Evolutionary conservation across 1,139 yeast species (phyloP).

Genomic region (Saccharomycopsis crataegensis): DNA sequence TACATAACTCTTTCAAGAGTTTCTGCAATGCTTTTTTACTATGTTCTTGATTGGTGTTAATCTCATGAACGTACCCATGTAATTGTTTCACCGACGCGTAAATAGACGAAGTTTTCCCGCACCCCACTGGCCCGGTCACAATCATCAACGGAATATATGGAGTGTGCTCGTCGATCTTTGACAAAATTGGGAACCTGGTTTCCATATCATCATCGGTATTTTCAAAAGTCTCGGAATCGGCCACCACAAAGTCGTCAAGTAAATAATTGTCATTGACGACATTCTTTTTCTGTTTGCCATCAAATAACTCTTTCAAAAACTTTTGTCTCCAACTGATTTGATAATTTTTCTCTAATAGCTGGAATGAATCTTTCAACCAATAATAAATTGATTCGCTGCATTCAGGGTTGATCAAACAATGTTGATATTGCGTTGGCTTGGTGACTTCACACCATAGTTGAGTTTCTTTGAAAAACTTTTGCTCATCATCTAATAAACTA

Average conservation of each 20-base stretch:
- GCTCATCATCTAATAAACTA: too few species aligned
- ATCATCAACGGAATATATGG: slow-evolving; percentile 57
- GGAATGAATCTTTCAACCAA: slow-evolving; percentile 12
- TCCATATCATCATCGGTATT: background rate
- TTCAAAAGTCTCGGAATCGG: background rate
- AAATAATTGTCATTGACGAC: background rate
- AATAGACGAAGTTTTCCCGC: slow-evolving; percentile 73
- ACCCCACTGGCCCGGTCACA: slow-evolving; percentile 64
- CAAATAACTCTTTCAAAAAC: slow-evolving; percentile 9
- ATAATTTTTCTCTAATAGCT: slow-evolving; percentile 10
- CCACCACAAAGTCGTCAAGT: slow-evolving; percentile 10
- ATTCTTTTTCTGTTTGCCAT: background rate
- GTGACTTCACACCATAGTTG: background rate
- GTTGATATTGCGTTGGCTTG: background rate
- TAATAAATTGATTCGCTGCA: background rate
- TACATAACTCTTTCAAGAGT: slow-evolving; percentile 69
- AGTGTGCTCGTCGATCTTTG: background rate
- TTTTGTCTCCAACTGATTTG: slow-evolving; percentile 4
- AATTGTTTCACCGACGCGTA: slow-evolving; percentile 61
- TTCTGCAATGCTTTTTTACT: slow-evolving; percentile 64
- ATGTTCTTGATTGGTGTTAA: slow-evolving; percentile 67
- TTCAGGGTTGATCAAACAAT: background rate
- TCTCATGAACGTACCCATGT: slow-evolving; percentile 72
- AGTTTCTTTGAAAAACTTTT: background rate
- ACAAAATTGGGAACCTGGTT: background rate